Base-by-base conservation (phyloP, 495 filamentous ascomycete genomes). In the Annulohypoxylon nitens region DNA sequence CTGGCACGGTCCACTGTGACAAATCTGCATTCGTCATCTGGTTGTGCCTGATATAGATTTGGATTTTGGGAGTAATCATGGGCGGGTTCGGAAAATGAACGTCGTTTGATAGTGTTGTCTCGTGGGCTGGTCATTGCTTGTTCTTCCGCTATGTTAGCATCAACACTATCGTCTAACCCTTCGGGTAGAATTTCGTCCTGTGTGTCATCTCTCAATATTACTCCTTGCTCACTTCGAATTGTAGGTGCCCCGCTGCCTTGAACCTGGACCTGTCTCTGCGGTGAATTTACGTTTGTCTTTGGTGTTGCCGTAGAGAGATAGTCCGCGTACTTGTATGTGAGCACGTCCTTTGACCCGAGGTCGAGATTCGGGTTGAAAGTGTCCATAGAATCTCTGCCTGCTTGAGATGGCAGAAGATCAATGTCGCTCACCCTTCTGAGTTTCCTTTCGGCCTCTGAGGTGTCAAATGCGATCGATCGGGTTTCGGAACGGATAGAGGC, bases 291-390 rank as follows among this genome's bases (percentile, higher is more conserved):
- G 53, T 75, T 69, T 14, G 75, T 72, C 59, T 77, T 79, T 8
- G 72, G 61, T 8, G 72, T 68, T 12, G 70, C 55, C 16, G 64
- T 74, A 16, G 70, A 57, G 10, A 66, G 77, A 64, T 75, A 78
- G 11, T 71, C 57, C 11, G 70, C 65, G 41, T 75, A 78, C 4
- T 69, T 73, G 37, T 78, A 78, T 14, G 72, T 50, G 5, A 61
- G 71, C 12, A 61, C 64, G 12, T 75, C 71, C 45, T 63, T 75
- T 4, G 67, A 75, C 53, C 77, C 77, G 1, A 74, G 48, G 45
- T 78, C 77, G 10, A 77, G 77, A 33, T 51, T 77, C 3, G 75
- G 73, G 36, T 75, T 77, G 65, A 77, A 77, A 9, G 77, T 79
- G 34, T 79, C 77, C 55, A 79, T 72, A 6, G 77, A 77, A 3